phyloP scores from a whole-genome alignment of 192 early-diverging fungal species.

The Phycomyces blakesleeanus region DNA sequence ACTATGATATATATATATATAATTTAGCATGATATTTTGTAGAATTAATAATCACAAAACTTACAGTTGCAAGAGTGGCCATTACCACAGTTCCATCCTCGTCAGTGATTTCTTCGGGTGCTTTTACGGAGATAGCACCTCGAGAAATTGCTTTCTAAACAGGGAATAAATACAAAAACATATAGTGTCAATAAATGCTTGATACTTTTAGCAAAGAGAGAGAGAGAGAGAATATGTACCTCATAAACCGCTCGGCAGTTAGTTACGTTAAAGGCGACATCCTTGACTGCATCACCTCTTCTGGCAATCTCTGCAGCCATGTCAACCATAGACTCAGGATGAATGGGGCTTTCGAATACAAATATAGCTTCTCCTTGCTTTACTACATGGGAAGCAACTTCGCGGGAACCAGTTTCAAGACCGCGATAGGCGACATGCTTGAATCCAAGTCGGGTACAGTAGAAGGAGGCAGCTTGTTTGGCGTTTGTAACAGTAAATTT shows the following conservation, averaged over 20 bases:
- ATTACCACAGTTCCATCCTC: constrained; percentile 84
- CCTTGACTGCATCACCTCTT: constrained; percentile 94
- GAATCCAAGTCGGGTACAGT: constrained; percentile 92
- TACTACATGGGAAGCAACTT: constrained; percentile 86
- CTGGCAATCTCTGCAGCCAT: constrained; percentile 65
- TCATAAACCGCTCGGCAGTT: constrained; percentile 74
- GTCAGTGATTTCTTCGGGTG: constrained; percentile 80
- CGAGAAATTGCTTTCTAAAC: constrained; percentile 68
- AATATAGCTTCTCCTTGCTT: constrained; percentile 76
- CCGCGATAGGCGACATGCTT: constrained; percentile 90
- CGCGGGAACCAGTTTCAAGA: constrained; percentile 89
- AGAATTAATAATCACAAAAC: no score
- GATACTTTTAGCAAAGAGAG: neutral
- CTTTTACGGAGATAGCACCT: constrained; percentile 77
- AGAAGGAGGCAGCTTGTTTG: constrained; percentile 94
- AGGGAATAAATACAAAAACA: no score
- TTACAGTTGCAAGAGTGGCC: constrained; percentile 82
- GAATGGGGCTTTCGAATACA: constrained; percentile 89
- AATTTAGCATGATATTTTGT: constrained; percentile 2
- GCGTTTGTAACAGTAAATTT: constrained; percentile 90
- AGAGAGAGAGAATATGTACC: neutral
- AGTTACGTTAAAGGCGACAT: constrained; percentile 92
- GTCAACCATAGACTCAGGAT: constrained; percentile 65
- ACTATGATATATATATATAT: constrained; percentile 35
- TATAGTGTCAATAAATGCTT: constrained; percentile 5